Evolutionary conservation across 352 stramenopile species (phyloP).

Genomic region (Phytophthora kernoviae): DNA sequence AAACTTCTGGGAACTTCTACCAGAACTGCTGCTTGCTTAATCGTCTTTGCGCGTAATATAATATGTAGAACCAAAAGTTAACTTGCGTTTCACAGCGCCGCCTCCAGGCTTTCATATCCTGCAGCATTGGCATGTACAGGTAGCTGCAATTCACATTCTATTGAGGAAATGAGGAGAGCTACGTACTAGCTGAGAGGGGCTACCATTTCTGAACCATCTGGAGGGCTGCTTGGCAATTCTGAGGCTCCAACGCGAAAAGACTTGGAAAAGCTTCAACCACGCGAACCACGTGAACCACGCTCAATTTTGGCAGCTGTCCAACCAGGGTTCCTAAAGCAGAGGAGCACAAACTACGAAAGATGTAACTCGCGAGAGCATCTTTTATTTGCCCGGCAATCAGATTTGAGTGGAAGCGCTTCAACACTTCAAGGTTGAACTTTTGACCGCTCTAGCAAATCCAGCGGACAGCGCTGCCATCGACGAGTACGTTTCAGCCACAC

Average conservation of each 20-base stretch:
- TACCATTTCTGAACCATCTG: constrained; percentile 1
- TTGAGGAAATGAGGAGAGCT: background rate
- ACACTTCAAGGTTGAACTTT: constrained; percentile 3
- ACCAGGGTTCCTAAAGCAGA: background rate
- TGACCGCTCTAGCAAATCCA: background rate
- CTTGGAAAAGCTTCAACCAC: too few species aligned
- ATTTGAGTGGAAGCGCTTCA: constrained; percentile 2
- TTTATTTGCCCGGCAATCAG: constrained; percentile 1
- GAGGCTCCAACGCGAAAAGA: background rate
- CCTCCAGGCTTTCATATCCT: too few species aligned
- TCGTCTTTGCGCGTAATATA: too few species aligned
- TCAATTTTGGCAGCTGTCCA: background rate
- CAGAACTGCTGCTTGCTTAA: too few species aligned
- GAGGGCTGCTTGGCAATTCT: background rate
- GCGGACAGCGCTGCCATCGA: too few species aligned
- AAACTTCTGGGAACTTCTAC: background rate
- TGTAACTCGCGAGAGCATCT: constrained; percentile 1
- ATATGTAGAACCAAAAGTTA: too few species aligned
- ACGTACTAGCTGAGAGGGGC: background rate
- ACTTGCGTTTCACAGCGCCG: too few species aligned
- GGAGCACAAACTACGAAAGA: background rate
- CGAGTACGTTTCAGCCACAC: too few species aligned
- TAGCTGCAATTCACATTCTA: too few species aligned
- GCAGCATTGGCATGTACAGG: too few species aligned
- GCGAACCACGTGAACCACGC: background rate